A percentile compares a stretch with the other conserved stretches of the same genome.
Evolutionary conservation across 345 rosid genomes (phyloP).

Genomic region (Theobroma cacao): DNA sequence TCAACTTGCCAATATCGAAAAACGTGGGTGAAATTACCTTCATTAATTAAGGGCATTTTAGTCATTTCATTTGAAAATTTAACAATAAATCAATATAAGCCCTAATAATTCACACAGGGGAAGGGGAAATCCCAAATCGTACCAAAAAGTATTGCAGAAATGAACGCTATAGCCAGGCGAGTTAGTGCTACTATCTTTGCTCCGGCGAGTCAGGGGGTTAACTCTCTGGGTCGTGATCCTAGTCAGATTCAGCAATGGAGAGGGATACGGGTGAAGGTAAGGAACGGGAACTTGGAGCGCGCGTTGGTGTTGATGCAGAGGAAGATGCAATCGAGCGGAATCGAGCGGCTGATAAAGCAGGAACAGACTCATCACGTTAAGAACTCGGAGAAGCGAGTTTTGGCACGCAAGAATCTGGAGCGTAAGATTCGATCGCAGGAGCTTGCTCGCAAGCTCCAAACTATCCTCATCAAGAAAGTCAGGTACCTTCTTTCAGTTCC

Average conservation of each 20-base stretch:
- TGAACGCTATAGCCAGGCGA: constrained; percentile 12
- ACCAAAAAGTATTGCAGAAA: background rate
- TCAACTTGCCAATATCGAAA: background rate
- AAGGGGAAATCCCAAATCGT: background rate
- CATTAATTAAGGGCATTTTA: background rate
- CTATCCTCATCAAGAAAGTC: constrained; percentile 74
- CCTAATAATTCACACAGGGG: background rate
- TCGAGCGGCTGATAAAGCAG: constrained; percentile 76
- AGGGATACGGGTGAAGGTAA: constrained; percentile 82
- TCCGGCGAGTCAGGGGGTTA: background rate
- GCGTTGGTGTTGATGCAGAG: constrained; percentile 70
- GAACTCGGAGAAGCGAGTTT: constrained; percentile 90
- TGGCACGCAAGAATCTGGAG: constrained; percentile 75
- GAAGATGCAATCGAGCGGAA: constrained; percentile 83
- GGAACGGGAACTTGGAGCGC: constrained; percentile 58
- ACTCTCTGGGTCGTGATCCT: background rate
- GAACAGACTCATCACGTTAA: constrained; percentile 65
- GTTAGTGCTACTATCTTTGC: background rate
- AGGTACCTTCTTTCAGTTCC: constrained; percentile 35
- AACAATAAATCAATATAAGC: background rate
- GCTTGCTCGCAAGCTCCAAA: constrained; percentile 70
- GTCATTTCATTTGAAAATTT: background rate
- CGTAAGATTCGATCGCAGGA: constrained; percentile 67
- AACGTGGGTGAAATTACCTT: background rate
- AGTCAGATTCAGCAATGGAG: constrained; percentile 55